Evolutionary conservation across 2,329 filamentous ascomycete genomes (phyloP), one percentile per base, ranked within the genome.

Genomic region (Penicillium sp.): DNA sequence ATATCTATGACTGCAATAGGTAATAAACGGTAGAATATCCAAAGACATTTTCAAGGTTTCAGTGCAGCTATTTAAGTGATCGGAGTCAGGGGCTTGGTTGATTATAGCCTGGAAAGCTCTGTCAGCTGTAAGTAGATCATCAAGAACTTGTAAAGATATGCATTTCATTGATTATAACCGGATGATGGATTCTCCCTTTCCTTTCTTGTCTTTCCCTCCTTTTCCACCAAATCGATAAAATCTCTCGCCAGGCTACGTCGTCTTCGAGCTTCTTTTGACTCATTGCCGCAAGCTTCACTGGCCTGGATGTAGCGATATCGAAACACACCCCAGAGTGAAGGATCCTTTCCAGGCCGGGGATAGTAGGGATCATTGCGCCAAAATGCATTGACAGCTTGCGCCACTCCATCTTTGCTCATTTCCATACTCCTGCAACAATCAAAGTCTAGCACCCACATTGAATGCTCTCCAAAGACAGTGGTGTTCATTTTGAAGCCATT

Each of bases 281-380:
- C 41, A n/a, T 11, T 18, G 4, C 13, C 8, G 31, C 49, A 55
- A 0, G 3, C 32, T 22, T 46, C 21, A 46, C 63, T 63, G 1
- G 34, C 51, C 34, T 49, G 7, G 2, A 73, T 42, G 32, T 72
- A 74, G 22, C 58, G 53, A 8, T 60, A 46, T 22, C 56, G 55
- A 46, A 73, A 73, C 0, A 44, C 52, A 6, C n/a, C 31, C 70
- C 69, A 73, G 3, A 67, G 40, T 2, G 10, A 9, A 4, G 49
- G 53, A 7, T 61, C 29, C 14, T 34, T 50, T 1, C 56, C 57
- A 6, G 77, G 79, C 0, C 74, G 71, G 2, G 80, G 80, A 58
- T 74, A 83, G 52, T 74, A 84, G 0, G 79, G 80, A 50, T 83
- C 81, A 46, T 83, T 84, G 4, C 68, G 66, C 61, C 71, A 76